Evolutionary conservation across 805 yeast species (phyloP).

Genomic region (Blastobotrys parvus): DNA sequence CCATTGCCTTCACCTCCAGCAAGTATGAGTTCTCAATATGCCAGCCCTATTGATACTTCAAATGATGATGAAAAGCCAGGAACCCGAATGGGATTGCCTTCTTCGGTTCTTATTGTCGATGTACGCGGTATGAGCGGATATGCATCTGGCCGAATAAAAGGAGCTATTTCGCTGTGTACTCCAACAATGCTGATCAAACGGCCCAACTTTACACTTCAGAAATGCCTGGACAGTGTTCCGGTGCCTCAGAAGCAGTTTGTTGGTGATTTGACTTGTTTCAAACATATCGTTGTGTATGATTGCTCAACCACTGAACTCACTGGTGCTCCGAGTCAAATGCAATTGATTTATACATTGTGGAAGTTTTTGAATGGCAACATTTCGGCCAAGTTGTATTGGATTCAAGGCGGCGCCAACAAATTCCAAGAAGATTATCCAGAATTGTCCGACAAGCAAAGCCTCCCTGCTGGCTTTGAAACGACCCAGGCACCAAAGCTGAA

Average conservation of each 20-base stretch:
- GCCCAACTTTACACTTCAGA: conserved; percentile 51
- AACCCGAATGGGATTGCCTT: background rate
- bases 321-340: too few relatives aligned
- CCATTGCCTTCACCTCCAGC: too few relatives aligned
- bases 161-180: conserved; percentile 68
- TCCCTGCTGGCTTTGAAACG: background rate
- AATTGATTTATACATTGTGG: conserved; percentile 19
- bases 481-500: background rate
- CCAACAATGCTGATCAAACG: conserved; percentile 86
- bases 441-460: conserved; percentile 3
- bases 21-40: too few relatives aligned
- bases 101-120: conserved; percentile 42
- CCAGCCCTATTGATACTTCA: too few relatives aligned
- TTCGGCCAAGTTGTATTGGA: conserved; percentile 16
- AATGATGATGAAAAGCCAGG: too few relatives aligned
- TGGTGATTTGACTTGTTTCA: conserved; percentile 16
- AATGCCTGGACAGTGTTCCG: conserved; percentile 31
- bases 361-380: conserved; percentile 21
- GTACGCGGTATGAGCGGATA: conserved; percentile 75
- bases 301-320: too few relatives aligned
- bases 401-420: conserved; percentile 22
- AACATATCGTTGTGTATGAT: conserved; percentile 46
- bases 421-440: conserved; percentile 4
- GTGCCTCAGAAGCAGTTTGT: conserved; percentile 24
- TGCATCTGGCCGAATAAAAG: conserved; percentile 45